Base-by-base conservation (phyloP, 257 asterid species). In the Thymus mandschuricus region DNA sequence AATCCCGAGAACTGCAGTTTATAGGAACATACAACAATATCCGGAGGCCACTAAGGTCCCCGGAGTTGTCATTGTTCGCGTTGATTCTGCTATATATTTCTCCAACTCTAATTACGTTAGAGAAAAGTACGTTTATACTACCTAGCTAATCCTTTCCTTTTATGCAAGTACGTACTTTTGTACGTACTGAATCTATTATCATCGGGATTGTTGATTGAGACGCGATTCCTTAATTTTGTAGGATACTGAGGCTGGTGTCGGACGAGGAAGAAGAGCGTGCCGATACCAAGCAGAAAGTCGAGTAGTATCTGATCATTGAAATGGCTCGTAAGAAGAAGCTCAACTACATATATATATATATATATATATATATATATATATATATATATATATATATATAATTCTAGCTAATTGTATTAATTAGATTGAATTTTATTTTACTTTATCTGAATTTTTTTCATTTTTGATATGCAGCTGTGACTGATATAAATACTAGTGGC, bases 401-500 rank as follows among this genome's bases (percentile, higher is more conserved):
- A 29, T 31, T 30, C 41, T 29, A 55, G 11, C 35, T 55, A 8
- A 13, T 29, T 6, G 21, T 21, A 21, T 21, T 21, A 21, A 21
- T 21, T 21, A 21, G 21, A 21, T 21, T 21, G 21, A 21, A 21
- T 21, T 21, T 21, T 21, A 21, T 21, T 21, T 21, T 21, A 21
- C 21, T 21, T 21, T 21, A 21, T 21, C 21, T 21, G 21, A 21
- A 21, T 31, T 0, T 21, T 33, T 43, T 30, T 59, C 10, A 0
- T 52, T 52, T 7, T 27, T 68, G 13, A 1, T 21, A 21, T 30
- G 2, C 93, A 95, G 99, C 98, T 79, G 98, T 95, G 56, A 89
- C 89, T 31, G 99, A 92, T 48, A 84, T 94, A 30, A 98, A 94
- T 71, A 91, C 97, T 0, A 87, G 97, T 74, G 99, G 99, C 8